These are phyloP conservation scores for Cytospora schulzeri DNA, from an alignment of 2,329 filamentous ascomycete species.

Conservation along the genomic window DNA sequence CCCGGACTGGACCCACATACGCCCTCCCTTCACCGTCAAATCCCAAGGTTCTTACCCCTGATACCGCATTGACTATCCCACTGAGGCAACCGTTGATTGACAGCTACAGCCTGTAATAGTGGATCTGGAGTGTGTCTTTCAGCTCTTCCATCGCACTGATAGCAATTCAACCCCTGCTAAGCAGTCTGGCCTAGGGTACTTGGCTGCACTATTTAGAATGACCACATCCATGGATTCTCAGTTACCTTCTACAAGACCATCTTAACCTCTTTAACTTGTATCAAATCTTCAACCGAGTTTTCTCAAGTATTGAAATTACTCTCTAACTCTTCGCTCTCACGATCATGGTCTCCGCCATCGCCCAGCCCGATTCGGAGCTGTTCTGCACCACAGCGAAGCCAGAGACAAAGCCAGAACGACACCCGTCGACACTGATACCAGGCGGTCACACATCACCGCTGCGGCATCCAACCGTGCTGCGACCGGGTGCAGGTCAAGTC, in stretches of 20 bases:
- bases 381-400: conserved; percentile 12
- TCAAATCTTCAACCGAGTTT: neutral
- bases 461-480: conserved; percentile 20
- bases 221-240: too few species aligned
- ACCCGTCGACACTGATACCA: conserved; percentile 22
- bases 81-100: conserved; percentile 18
- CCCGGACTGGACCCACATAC: conserved; percentile 11
- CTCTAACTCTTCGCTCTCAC: neutral
- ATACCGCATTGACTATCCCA: neutral
- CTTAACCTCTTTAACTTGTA: neutral
- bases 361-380: conserved; percentile 16
- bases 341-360: conserved; percentile 11
- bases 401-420: conserved; percentile 19
- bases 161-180: neutral
- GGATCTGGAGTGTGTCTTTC: neutral
- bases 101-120: conserved; percentile 7
- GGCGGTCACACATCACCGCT: conserved; percentile 26
- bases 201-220: neutral
- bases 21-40: conserved; percentile 16
- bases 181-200: too few species aligned
- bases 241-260: neutral
- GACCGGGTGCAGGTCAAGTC: conserved; percentile 20
- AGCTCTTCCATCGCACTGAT: conserved; percentile 1
- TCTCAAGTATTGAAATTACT: neutral
- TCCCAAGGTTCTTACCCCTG: neutral